Base-by-base conservation (phyloP, 2,329 filamentous ascomycete species). In the Claviceps pusilla region DNA sequence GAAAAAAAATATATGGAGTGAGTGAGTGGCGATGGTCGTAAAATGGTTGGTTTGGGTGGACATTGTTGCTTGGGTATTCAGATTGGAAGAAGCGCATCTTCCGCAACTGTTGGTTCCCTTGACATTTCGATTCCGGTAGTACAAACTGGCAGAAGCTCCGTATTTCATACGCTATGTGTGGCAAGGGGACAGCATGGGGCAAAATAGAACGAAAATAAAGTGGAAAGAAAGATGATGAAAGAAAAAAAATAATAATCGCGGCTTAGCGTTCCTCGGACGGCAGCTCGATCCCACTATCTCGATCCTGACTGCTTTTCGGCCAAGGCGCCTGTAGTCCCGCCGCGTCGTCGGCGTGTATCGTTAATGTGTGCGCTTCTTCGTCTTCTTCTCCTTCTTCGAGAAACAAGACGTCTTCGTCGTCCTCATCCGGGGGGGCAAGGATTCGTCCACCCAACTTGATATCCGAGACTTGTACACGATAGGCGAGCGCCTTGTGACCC, bases 401-500 rank as follows among this genome's bases (percentile, higher is more conserved):
- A n/a, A 55, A 57, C 43, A 61, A 59, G 7, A 51, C 62, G 42
- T 63, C 64, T 7, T 65, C 64, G 16, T 68, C 68, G 5, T 82
- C 70, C 50, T 90, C 86, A 58, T 91, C 86, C 0, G 78, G 75
- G 1, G 76, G 73, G 10, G 78, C 75, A 3, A 96, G 74, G 1
- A 95, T 86, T 28, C 89, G 79, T 0, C 89, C 89, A 12, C 89
- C 89, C 3, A 96, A 72, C 61, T 87, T 80, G 39, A 95, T 76
- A 63, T 97, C 91, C 59, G 82, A 87, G 9, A 86, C 79, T 35
- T 79, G 78, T 31, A 96, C 87, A 55, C 80, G 77, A 65, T 95
- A 95, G 50, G 86, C 84, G 2, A 98, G 76, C 0, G 93, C 93
- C 65, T 88, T 91, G 64, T 83, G 86, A 6, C 86, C 93, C 61